Conservation (phyloP, 1,284 basidiomycete genomes). For the Singerocomus inundabilis region DNA sequence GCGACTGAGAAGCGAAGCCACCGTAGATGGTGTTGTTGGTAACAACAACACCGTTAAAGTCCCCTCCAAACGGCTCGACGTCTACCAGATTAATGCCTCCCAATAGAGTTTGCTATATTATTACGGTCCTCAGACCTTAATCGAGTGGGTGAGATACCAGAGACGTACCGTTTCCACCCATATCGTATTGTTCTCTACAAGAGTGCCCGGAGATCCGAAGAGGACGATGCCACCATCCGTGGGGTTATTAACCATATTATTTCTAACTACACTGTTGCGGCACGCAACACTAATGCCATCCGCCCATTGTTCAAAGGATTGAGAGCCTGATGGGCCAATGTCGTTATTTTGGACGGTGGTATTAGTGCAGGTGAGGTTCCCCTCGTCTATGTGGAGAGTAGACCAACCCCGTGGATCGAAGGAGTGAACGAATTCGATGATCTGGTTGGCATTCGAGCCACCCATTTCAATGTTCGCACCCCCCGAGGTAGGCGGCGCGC, state of each 20-base stretch:
- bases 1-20: slow-evolving; percentile 56
- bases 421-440: slow-evolving; percentile 70
- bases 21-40: slow-evolving; percentile 70
- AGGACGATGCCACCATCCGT: slow-evolving; percentile 85
- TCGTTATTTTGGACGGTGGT: slow-evolving; percentile 74
- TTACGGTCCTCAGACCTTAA: neutral
- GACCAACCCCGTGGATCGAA: slow-evolving; percentile 74
- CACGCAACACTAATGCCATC: slow-evolving; percentile 84
- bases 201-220: slow-evolving; percentile 77
- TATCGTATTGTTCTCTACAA: slow-evolving; percentile 75
- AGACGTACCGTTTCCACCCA: slow-evolving; percentile 58
- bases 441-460: slow-evolving; percentile 61
- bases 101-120: slow-evolving; percentile 58
- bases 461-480: slow-evolving; percentile 80
- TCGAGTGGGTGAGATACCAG: neutral
- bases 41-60: slow-evolving; percentile 69
- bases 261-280: slow-evolving; percentile 59
- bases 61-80: slow-evolving; percentile 68
- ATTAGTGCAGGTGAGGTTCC: slow-evolving; percentile 62
- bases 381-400: slow-evolving; percentile 70
- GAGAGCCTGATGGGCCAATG: slow-evolving; percentile 71
- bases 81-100: slow-evolving; percentile 86
- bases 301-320: slow-evolving; percentile 72
- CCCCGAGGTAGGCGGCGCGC: slow-evolving; percentile 50
- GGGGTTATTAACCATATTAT: slow-evolving; percentile 71